Conservation (phyloP, 2,329 filamentous ascomycete species). For the Aureobasidium sp. region DNA sequence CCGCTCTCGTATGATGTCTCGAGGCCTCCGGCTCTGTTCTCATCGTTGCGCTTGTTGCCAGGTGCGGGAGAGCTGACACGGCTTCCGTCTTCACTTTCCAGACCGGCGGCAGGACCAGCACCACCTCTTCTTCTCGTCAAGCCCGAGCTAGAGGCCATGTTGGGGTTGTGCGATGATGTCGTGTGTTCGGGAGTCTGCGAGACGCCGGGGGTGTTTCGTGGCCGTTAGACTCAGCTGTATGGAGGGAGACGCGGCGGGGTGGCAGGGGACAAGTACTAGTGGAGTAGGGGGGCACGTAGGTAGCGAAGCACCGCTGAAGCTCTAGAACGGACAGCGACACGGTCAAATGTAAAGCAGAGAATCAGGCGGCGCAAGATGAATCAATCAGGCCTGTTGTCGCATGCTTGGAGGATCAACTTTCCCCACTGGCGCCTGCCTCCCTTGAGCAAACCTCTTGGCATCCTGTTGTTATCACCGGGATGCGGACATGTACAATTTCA, state of each 20-base stretch:
- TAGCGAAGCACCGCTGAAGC: background rate
- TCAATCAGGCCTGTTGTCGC: constrained; percentile 7
- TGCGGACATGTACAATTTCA: background rate
- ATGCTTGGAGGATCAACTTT: constrained; percentile 9
- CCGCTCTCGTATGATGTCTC: constrained; percentile 81
- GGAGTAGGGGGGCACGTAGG: background rate
- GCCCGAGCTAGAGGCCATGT: constrained; percentile 61
- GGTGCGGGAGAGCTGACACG: constrained; percentile 59
- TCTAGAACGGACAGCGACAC: background rate
- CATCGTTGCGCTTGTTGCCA: constrained; percentile 39
- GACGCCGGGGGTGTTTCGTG: background rate
- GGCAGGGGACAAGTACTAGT: background rate
- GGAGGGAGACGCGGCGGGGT: background rate
- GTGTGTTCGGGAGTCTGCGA: background rate
- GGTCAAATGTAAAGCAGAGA: background rate
- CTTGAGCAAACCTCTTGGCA: background rate
- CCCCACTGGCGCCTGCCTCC: background rate
- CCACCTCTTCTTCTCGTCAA: constrained; percentile 60
- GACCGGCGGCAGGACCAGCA: constrained; percentile 44
- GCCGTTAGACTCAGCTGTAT: constrained; percentile 11
- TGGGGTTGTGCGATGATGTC: constrained; percentile 9
- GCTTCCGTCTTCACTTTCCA: constrained; percentile 54
- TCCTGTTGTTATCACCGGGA: background rate
- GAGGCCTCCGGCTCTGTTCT: constrained; percentile 35
- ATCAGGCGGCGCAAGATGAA: background rate